Evolutionary conservation across 1,284 basidiomycete genomes (phyloP).

Genomic region (Cutaneotrichosporon dermatis): DNA sequence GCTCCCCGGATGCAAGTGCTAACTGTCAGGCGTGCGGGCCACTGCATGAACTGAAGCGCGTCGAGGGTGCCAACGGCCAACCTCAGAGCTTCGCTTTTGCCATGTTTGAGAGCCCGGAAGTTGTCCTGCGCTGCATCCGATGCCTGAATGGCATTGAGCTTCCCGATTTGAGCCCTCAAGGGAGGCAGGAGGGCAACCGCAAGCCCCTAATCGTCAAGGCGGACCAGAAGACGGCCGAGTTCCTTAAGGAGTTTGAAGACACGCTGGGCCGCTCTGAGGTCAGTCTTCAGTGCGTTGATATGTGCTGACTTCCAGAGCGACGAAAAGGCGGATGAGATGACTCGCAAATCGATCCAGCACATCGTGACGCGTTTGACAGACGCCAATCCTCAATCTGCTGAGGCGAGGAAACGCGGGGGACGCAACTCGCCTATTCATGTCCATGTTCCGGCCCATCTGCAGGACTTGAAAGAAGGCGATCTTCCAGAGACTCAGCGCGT

Average conservation of each 20-base stretch:
- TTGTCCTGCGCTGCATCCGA: slow-evolving; percentile 72
- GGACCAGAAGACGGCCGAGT: slow-evolving; percentile 84
- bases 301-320: slow-evolving; percentile 35
- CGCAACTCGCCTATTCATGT: slow-evolving; percentile 36
- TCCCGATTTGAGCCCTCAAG: slow-evolving; percentile 64
- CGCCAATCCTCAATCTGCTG: slow-evolving; percentile 14
- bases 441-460: slow-evolving; percentile 86
- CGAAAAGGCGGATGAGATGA: slow-evolving; percentile 42
- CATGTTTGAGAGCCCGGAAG: slow-evolving; percentile 82
- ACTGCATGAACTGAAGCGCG: slow-evolving; percentile 79
- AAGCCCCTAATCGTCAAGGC: slow-evolving; percentile 88
- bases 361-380: slow-evolving; percentile 45
- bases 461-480: slow-evolving; percentile 90
- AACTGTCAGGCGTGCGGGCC: slow-evolving; percentile 72
- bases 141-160: slow-evolving; percentile 80
- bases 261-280: slow-evolving; percentile 77
- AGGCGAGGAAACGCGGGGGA: slow-evolving; percentile 49
- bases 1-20: neutral
- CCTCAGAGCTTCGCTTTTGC: slow-evolving; percentile 95
- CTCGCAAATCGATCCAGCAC: slow-evolving; percentile 41
- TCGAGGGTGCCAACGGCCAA: slow-evolving; percentile 81
- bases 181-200: slow-evolving; percentile 61
- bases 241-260: slow-evolving; percentile 75
- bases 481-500: slow-evolving; percentile 92
- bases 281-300: slow-evolving; percentile 33